Evolutionary conservation across 2,329 filamentous ascomycete genomes (phyloP).

Genomic region (Thermoascus crustaceus): DNA sequence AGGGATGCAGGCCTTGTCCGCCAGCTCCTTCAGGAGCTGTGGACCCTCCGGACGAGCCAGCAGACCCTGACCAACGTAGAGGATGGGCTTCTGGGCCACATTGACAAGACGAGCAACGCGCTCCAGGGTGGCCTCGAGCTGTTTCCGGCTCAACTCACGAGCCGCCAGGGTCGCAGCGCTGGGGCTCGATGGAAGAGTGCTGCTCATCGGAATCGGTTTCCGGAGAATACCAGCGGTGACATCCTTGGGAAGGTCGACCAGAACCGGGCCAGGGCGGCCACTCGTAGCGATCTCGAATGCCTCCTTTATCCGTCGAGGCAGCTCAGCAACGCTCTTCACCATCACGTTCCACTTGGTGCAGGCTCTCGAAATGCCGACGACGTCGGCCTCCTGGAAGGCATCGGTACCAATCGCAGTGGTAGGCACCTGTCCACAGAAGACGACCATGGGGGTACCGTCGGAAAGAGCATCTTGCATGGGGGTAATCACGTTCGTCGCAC

Average conservation of each 20-base stretch:
- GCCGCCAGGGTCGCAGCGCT: constrained; percentile 80
- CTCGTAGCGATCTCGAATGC: constrained; percentile 96
- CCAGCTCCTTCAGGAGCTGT: constrained; percentile 70
- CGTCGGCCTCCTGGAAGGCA: constrained; percentile 94
- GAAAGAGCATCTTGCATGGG: constrained; percentile 94
- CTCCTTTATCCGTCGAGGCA: constrained; percentile 91
- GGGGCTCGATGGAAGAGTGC: constrained; percentile 65
- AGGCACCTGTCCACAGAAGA: constrained; percentile 88
- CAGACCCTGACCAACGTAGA: constrained; percentile 90
- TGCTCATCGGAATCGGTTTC: constrained; percentile 72
- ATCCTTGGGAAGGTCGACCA: constrained; percentile 95
- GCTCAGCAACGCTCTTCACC: constrained; percentile 90
- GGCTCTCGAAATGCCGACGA: constrained; percentile 83
- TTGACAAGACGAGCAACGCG: constrained; percentile 79
- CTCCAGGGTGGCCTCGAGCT: constrained; percentile 64
- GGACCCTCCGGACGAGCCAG: constrained; percentile 72
- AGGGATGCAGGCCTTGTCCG: constrained; percentile 83
- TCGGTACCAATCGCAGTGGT: constrained; percentile 89
- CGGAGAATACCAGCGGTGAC: constrained; percentile 79
- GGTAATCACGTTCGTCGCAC: constrained; percentile 92
- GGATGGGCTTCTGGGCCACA: constrained; percentile 82
- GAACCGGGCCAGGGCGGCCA: constrained; percentile 84
- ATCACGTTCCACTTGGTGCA: constrained; percentile 99
- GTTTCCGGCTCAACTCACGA: constrained; percentile 61
- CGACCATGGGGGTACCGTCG: constrained; percentile 91